Base-by-base conservation (phyloP, 2,329 filamentous ascomycete species). In the Neospermospora avenae region DNA sequence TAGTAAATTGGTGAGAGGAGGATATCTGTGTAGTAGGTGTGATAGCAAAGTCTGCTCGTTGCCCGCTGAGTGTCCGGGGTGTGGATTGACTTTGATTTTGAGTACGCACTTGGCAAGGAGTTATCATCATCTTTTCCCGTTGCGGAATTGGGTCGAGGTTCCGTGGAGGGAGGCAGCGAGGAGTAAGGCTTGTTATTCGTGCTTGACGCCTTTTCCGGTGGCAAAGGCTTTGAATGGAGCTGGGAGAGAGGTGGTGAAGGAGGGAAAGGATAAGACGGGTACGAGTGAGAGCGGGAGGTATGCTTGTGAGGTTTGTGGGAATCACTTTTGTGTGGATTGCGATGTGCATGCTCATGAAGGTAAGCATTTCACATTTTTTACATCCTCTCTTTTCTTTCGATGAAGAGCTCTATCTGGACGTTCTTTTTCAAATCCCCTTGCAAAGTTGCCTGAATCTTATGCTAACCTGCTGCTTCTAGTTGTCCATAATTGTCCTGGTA, bases 311-410 rank as follows among this genome's bases (percentile, higher is more conserved):
- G 86, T 88, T n/a, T 99, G 95, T 74, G 77, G 82, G 3, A 87
- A 90, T 61, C 93, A 98, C 76, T 99, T 98, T 73, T 99, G 95
- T 78, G 96, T 99, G 66, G 95, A 99, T 74, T 99, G 95, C 74
- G 95, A 99, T 74, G 86, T 97, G 24, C 97, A 95, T 76, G 89
- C 91, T 24, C 95, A 99, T 73, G 92, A 97, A 49, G 44, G 55
- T 57, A 48, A 57, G 44, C 20, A 31, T 13, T 41, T 56, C 45
- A 37, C 13, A 42, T 25, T 24, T 11, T 8, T 4, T 20, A 25
- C n/a, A 25, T 22, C 2, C 49, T 42, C 24, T 3, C 4, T 11
- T 42, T 11, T 18, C 25, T 11, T 42, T 18, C 10, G n/a, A n/a
- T n/a, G n/a, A n/a, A n/a, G n/a, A n/a, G n/a, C n/a, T 45, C 14